These are phyloP conservation scores for Eucalyptus shirleyi DNA, from an alignment of 345 rosid species.

Conservation along the genomic window DNA sequence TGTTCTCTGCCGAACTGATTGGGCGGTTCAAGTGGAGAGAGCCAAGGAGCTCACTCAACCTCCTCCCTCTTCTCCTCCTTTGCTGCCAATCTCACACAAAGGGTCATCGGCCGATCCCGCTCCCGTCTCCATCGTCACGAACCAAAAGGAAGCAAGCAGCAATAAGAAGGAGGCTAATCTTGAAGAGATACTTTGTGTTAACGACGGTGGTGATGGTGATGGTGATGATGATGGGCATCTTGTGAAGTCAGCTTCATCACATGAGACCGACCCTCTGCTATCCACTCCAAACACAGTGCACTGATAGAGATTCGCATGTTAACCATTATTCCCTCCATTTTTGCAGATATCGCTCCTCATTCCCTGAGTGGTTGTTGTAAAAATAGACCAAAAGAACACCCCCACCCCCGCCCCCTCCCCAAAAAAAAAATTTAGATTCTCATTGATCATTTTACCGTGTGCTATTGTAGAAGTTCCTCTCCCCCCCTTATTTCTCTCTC, in stretches of 20 bases:
- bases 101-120: neutral
- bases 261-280: conserved; percentile 37
- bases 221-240: neutral
- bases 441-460: conserved; percentile 2
- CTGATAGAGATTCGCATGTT: neutral
- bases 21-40: conserved; percentile 59
- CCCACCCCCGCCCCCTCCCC: neutral
- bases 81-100: conserved; percentile 1
- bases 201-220: neutral
- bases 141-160: neutral
- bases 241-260: neutral
- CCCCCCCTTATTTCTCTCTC: conserved; percentile 4
- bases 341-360: neutral
- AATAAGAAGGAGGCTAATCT: conserved; percentile 5
- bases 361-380: neutral
- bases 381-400: neutral
- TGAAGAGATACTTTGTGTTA: conserved; percentile 20
- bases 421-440: neutral
- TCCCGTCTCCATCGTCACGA: neutral
- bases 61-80: neutral
- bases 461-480: neutral
- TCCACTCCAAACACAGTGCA: neutral
- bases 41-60: conserved; percentile 59
- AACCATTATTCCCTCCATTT: neutral
- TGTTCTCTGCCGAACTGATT: conserved; percentile 61